Base-by-base conservation (phyloP, 192 early-diverging fungal genomes). In the Umbelopsis sp. region DNA sequence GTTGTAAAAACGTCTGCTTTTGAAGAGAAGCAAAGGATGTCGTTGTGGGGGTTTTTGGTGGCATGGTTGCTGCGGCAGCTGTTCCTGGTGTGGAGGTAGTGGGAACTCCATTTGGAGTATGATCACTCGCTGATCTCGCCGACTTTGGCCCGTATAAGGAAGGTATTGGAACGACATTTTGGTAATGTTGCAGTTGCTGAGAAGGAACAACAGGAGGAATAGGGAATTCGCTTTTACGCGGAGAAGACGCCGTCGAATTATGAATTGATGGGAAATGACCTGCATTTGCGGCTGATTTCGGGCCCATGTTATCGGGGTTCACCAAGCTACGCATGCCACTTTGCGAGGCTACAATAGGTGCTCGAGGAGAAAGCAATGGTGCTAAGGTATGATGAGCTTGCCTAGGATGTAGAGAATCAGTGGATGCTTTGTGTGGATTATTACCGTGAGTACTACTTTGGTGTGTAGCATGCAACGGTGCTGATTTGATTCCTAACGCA, bases 1-100 rank as follows among this genome's bases (percentile, higher is more conserved):
- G 80, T 27, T 84, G 82, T 11, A 88, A 74, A 52, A 86, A 88
- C 37, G 76, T 74, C 46, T 86, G 83, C 69, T 86, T 84, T 21
- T 78, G 81, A 20, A 79, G 73, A 3, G 78, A 77, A 4, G 74
- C 71, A 71, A 76, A 80, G 7, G 72, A 83, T 27, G 66, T 74
- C 12, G 82, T 83, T 71, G 84, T 87, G 80, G 72, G 79, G 20
- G 79, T 89, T 76, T 77, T 72, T 47, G 82, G 81, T 8, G 80
- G 82, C 52, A 79, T 66, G 50, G 75, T 69, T 5, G 52, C 55
- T 48, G 67, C 50, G 30, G 71, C 66, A 15, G 71, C 65, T 12
- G 37, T 73, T 5, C 47, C 46, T 18, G 67, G 49, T 9, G 30
- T 47, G 11, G 55, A 61, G 3, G 49, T 33, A 13, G 23, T 13